Percentiles rank a stretch among this genome's conserved stretches.
Conservation (phyloP, 768 basidiomycete genomes). For the Rhizopogon rudus region DNA sequence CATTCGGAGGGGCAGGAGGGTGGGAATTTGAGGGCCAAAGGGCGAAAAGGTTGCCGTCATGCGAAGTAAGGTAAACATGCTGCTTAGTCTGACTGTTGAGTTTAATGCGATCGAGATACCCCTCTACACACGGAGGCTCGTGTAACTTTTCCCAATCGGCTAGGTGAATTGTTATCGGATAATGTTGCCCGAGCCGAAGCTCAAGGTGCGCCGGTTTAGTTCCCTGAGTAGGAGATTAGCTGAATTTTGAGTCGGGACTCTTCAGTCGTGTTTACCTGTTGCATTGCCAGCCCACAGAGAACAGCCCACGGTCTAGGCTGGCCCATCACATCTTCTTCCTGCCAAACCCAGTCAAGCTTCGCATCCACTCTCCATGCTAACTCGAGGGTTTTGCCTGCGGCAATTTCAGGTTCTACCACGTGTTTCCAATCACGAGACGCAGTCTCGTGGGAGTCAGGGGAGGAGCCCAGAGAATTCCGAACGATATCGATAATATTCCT, state of each 20-base stretch:
- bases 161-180: conserved; percentile 40
- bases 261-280: conserved; percentile 46
- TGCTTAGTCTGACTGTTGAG: conserved; percentile 54
- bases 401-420: conserved; percentile 49
- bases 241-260: background rate
- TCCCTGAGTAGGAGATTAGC: conserved; percentile 23
- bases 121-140: conserved; percentile 83
- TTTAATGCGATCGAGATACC: conserved; percentile 72
- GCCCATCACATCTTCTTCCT: conserved; percentile 61
- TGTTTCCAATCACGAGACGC: conserved; percentile 50
- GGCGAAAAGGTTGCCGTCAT: conserved; percentile 70
- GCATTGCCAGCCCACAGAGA: conserved; percentile 69
- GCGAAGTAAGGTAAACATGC: conserved; percentile 63
- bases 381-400: conserved; percentile 54
- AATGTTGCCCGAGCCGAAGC: conserved; percentile 70
- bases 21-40: conserved; percentile 46
- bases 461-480: conserved; percentile 45
- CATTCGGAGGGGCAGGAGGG: conserved; percentile 68
- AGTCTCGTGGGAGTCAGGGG: conserved; percentile 18
- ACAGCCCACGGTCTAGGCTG: conserved; percentile 64
- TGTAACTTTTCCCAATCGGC: conserved; percentile 40
- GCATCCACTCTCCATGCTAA: conserved; percentile 76
- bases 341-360: conserved; percentile 84
- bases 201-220: conserved; percentile 54
- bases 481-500: conserved; percentile 62